Conservation (phyloP, 331 rosid species). For the Quercus lobata region DNA sequence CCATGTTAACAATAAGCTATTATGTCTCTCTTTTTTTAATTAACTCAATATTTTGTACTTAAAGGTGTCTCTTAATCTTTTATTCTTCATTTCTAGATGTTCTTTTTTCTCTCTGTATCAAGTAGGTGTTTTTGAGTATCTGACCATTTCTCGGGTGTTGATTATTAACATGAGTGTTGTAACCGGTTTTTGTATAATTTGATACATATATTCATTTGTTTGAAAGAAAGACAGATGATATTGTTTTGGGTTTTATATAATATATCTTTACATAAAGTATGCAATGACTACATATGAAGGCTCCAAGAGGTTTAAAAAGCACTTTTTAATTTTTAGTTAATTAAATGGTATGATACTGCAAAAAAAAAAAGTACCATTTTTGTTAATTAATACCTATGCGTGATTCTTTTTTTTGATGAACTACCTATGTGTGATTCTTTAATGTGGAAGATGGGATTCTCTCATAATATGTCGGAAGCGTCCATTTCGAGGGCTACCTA, state of each 20-base stretch:
- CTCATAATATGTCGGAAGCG: neutral
- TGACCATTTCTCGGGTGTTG: constrained; percentile 45
- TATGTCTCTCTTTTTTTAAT: neutral
- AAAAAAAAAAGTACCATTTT: too few relatives aligned
- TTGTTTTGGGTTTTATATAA: neutral
- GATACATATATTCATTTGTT: constrained; percentile 27
- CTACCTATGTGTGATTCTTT: neutral
- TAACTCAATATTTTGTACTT: constrained; percentile 7
- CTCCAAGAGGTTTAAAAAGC: neutral
- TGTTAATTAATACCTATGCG: neutral
- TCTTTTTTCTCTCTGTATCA: constrained; percentile 22
- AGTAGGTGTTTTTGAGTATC: constrained; percentile 38
- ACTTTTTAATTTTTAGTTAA: neutral
- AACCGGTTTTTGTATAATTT: constrained; percentile 38
- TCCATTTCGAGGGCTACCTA: neutral
- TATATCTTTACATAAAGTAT: neutral
- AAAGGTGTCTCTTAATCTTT: constrained; percentile 29
- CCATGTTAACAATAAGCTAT: neutral
- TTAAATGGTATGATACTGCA: neutral
- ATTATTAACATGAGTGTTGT: constrained; percentile 31
- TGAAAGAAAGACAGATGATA: neutral
- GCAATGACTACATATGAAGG: neutral
- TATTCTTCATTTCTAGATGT: neutral
- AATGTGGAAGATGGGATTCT: neutral
- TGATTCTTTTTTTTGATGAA: neutral